These are phyloP conservation scores for Fusarium penzigii DNA, from an alignment of 2,329 filamentous ascomycete species.

Conservation along the genomic window DNA sequence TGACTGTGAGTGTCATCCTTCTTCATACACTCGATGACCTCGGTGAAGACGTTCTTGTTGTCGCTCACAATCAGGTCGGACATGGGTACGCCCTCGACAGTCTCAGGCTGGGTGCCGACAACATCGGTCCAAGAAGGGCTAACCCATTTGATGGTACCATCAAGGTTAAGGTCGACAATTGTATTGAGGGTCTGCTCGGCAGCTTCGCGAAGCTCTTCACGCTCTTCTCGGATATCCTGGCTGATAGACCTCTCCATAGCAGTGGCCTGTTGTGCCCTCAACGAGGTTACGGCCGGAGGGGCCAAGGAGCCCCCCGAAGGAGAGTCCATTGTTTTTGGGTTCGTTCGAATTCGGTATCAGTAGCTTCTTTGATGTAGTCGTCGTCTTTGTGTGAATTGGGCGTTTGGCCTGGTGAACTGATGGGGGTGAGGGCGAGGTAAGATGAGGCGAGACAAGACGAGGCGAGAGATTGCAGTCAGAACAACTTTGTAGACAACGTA, in stretches of 20 bases:
- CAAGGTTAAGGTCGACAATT: conserved; percentile 89
- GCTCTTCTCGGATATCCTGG: conserved; percentile 88
- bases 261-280: conserved; percentile 50
- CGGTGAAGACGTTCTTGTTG: conserved; percentile 77
- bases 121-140: conserved; percentile 96
- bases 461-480: no score
- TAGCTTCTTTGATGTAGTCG: conserved; percentile 12
- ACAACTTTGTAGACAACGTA: conserved; percentile 3
- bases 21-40: conserved; percentile 85
- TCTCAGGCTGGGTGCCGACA: conserved; percentile 74
- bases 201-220: conserved; percentile 90
- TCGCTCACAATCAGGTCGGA: conserved; percentile 77
- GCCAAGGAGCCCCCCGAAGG: conserved; percentile 41
- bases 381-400: conserved; percentile 15
- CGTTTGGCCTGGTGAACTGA: conserved; percentile 16
- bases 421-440: conserved; percentile 4
- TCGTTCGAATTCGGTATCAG: conserved; percentile 11
- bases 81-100: conserved; percentile 75
- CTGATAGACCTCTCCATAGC: conserved; percentile 71
- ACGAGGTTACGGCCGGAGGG: conserved; percentile 54
- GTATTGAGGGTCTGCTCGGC: conserved; percentile 96
- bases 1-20: conserved; percentile 92
- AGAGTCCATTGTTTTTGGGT: conserved; percentile 41
- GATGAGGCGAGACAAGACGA: no score
- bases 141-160: conserved; percentile 91